Base-by-base conservation (phyloP, 2,329 filamentous ascomycete genomes). In the Diplodia seriata region DNA sequence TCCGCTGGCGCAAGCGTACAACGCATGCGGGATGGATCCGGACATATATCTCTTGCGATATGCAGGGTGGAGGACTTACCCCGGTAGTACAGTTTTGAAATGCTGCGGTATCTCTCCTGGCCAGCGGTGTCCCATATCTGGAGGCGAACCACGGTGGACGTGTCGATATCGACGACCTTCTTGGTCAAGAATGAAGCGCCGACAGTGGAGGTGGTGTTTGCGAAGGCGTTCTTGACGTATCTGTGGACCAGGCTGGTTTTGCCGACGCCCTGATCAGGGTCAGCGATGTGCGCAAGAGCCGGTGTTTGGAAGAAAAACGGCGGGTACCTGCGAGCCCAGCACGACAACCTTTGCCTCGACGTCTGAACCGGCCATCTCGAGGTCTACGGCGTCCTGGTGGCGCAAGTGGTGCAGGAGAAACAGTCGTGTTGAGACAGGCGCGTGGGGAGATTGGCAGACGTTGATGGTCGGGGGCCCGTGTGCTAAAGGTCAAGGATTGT, bases 81-180 rank as follows among this genome's bases (percentile, higher is more conserved):
- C 76, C 94, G 91, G 81, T 99, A 99, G 84, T 98, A 98, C 66
- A 99, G 88, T 68, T 94, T 90, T 11, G 93, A 96, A 75, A 99
- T 98, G 70, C 91, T 94, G 73, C 94, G 89, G 79, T 98, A 99
- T 68, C 94, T 89, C 82, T 99, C 94, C 77, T 99, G 94, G 70
- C 94, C 94, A 68, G 94, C 93, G 40, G 94, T 97, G 77, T 97
- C 94, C 94, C 94, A 97, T 72, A 97, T 96, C 76, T 97, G 94
- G 47, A 97, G 84, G n/a, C 94, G 89, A 43, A 97, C 93, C 29
- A 91, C 85, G 1, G 93, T 95, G 74, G 94, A 92, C 26, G 90
- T 92, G 77, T 97, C 92, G 70, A 87, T 88, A 80, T 97, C 94
- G 63, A 83, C 77, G 18, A 91, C 85, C 51, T 92, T 81, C 70